Base-by-base conservation (phyloP, 2,329 filamentous ascomycete genomes). In the Raffaelea arxii region DNA sequence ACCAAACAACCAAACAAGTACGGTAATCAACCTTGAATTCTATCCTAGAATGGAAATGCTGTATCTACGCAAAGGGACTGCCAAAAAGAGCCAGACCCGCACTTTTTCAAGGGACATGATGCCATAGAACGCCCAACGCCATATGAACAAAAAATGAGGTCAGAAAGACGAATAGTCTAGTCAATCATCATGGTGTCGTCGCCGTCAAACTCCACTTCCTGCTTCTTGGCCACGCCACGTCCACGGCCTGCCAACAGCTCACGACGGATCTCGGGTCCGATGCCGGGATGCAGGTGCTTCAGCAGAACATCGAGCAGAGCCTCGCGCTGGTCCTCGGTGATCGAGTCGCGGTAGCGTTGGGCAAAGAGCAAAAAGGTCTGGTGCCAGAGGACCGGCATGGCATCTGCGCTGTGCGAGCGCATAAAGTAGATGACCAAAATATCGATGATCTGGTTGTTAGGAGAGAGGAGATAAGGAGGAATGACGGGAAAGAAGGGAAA, bases 361-460 rank as follows among this genome's bases (percentile, higher is more conserved):
- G 92, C 89, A 66, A 98, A 98, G 2, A 87, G 84, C 46, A 98
- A 68, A 25, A 98, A 71, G 56, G 85, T 89, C 68, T 97, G 91
- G 64, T 98, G 92, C 89, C 91, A 98, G 47, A 98, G 80, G 7
- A 98, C 89, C 0, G 94, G 92, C 53, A 97, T 64, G 60, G 44
- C 12, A 10, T 19, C 41, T 19, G 44, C 39, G 22, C 47, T 30
- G 19, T 49, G 49, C 2, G 51, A 49, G 25, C 50, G 53, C 51
- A 97, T 65, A 65, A 98, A 98, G 65, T 98, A 91, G 70, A 97
- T 97, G 10, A 98, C 92, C 2, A 97, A 71, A 2, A 89, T 84
- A 57, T 98, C 92, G 43, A 98, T 82, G 46, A 95, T 91, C 65
- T 94, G 91, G n/a, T 19, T 36, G 14, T 32, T 21, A 38, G 21